Conservation (phyloP, 225 moss, liverwort and hornwort genomes). For the Pseudisothecium myosuroides region DNA sequence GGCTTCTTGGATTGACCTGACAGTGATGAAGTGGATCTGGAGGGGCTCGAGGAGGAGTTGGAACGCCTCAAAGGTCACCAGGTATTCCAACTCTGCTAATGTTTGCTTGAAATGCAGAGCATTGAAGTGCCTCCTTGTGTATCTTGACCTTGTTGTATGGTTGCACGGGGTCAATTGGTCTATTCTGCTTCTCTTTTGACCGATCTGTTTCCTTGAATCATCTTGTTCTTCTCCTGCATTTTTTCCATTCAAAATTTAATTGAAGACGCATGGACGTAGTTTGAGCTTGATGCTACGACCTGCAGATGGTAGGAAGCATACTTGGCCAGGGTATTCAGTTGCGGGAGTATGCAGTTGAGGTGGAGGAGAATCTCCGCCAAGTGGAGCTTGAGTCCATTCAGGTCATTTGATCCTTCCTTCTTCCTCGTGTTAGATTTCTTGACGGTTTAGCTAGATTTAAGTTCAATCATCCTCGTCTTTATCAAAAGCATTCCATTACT, state of each 20-base stretch:
- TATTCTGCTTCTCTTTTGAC: background rate
- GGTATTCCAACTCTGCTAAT: slow-evolving; percentile 29
- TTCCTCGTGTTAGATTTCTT: background rate
- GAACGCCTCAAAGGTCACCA: slow-evolving; percentile 84
- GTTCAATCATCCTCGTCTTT: background rate
- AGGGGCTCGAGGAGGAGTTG: slow-evolving; percentile 84
- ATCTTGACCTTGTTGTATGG: background rate
- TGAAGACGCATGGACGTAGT: background rate
- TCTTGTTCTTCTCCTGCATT: background rate
- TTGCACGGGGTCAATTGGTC: background rate
- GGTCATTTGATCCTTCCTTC: slow-evolving; percentile 23
- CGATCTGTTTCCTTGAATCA: background rate
- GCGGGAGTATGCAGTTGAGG: slow-evolving; percentile 87
- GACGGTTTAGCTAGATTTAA: background rate
- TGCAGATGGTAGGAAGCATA: slow-evolving; percentile 90
- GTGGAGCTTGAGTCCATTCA: slow-evolving; percentile 99
- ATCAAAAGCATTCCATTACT: background rate
- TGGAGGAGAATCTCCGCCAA: slow-evolving; percentile 95
- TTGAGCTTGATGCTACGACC: background rate
- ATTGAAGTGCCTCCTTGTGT: background rate
- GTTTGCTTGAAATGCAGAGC: background rate
- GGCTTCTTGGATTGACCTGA: background rate
- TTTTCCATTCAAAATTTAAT: background rate
- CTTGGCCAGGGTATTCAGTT: slow-evolving; percentile 93
- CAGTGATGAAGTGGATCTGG: slow-evolving; percentile 89